A percentile compares a stretch with the other conserved stretches of the same genome.
phyloP scores from a whole-genome alignment of 2,329 filamentous ascomycete genomes.

The Mycosphaerella arachidis region DNA sequence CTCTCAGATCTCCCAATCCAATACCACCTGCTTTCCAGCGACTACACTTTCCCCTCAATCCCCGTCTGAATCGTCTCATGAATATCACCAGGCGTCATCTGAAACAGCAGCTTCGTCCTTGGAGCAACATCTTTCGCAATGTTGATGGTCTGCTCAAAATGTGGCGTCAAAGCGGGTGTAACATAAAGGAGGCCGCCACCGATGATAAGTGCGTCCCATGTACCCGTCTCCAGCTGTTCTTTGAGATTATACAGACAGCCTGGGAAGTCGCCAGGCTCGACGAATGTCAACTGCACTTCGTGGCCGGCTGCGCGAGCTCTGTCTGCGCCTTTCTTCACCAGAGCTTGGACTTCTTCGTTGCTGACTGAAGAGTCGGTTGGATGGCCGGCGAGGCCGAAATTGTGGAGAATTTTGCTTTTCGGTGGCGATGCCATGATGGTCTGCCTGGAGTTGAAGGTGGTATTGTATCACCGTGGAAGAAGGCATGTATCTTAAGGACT shows the following conservation, averaged over 20 bases:
- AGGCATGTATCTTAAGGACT: too few species aligned
- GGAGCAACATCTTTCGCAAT: background rate
- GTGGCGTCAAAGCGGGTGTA: background rate
- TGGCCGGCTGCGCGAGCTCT: slow-evolving; percentile 6
- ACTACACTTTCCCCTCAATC: background rate
- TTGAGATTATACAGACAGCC: background rate
- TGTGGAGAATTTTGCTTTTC: background rate
- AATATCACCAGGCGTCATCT: slow-evolving; percentile 2
- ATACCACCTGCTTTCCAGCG: too few species aligned
- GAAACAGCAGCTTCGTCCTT: background rate
- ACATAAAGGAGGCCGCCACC: background rate
- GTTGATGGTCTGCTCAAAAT: slow-evolving; percentile 4
- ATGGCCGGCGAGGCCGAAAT: slow-evolving; percentile 5
- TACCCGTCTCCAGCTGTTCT: background rate
- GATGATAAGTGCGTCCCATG: slow-evolving; percentile 3
- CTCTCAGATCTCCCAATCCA: too few species aligned
- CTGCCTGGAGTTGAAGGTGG: too few species aligned
- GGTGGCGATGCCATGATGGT: background rate
- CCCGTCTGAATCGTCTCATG: slow-evolving; percentile 1
- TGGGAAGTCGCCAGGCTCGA: background rate
- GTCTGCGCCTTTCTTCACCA: background rate
- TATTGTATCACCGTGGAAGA: too few species aligned
- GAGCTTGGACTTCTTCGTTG: background rate
- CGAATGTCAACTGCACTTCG: slow-evolving; percentile 4
- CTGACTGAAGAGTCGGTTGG: background rate